Evolutionary conservation across 2,329 filamentous ascomycete species (phyloP).

Genomic region (Aureobasidium subglaciale): DNA sequence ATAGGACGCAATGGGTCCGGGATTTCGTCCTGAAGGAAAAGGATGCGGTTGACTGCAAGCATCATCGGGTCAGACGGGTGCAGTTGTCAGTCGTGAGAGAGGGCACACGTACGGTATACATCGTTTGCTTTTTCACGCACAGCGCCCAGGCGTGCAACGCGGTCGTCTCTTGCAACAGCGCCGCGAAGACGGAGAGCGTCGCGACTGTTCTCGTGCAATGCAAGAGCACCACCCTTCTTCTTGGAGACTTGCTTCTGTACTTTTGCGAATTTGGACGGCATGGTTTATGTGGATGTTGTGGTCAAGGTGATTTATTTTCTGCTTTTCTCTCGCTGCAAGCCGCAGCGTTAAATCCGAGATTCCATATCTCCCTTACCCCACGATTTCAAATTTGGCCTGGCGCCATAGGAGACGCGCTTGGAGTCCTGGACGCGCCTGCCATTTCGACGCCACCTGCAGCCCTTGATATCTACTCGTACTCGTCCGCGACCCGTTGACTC

Average conservation of each 20-base stretch:
- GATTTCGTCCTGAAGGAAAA: slow-evolving; percentile 56
- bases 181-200: slow-evolving; percentile 75
- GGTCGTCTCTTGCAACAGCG: slow-evolving; percentile 74
- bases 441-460: slow-evolving; percentile 3
- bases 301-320: neutral
- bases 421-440: neutral
- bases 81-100: neutral
- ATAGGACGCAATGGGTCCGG: slow-evolving; percentile 39
- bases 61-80: neutral
- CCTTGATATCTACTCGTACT: neutral
- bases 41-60: slow-evolving; percentile 55
- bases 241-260: slow-evolving; percentile 84
- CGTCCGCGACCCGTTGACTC: neutral
- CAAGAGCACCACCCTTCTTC: slow-evolving; percentile 68
- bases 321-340: neutral
- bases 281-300: slow-evolving; percentile 33
- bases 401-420: neutral
- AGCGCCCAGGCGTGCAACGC: slow-evolving; percentile 65
- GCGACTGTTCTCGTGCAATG: slow-evolving; percentile 80
- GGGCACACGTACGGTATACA: slow-evolving; percentile 52
- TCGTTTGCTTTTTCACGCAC: slow-evolving; percentile 67
- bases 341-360: neutral
- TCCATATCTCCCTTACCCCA: no score
- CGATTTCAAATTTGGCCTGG: no score
- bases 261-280: slow-evolving; percentile 70